Evolutionary conservation across 495 filamentous ascomycete genomes (phyloP).

Genomic region (Rhizodiscina lignyota): DNA sequence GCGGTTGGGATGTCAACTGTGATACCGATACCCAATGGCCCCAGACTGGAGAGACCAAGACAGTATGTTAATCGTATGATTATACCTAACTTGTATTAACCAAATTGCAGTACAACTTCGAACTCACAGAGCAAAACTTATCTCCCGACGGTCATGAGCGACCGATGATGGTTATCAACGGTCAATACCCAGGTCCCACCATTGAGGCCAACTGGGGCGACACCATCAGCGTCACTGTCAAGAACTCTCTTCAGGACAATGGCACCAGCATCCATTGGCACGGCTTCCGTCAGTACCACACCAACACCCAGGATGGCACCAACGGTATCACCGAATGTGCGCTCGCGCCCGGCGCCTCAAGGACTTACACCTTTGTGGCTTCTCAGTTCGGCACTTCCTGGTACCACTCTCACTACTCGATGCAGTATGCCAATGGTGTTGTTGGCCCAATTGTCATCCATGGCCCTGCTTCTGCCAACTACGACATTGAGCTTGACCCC

Average conservation of each 20-base stretch:
- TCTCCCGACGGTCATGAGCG: constrained; percentile 10
- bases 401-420: constrained; percentile 20
- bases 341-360: constrained; percentile 17
- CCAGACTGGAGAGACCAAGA: constrained; percentile 8
- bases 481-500: constrained; percentile 23
- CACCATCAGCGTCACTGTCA: constrained; percentile 17
- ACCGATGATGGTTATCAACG: constrained; percentile 12
- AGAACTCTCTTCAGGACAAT: constrained; percentile 19
- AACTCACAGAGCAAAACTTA: constrained; percentile 11
- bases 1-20: constrained; percentile 11
- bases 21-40: constrained; percentile 17
- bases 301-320: constrained; percentile 17
- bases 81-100: no score
- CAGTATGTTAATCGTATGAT: not conserved
- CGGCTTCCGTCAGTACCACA: constrained; percentile 19
- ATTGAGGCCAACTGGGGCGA: constrained; percentile 22
- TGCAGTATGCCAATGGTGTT: constrained; percentile 23
- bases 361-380: constrained; percentile 19
- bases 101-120: constrained; percentile 8
- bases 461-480: constrained; percentile 20
- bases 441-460: constrained; percentile 19
- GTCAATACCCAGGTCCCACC: constrained; percentile 17
- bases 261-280: constrained; percentile 25
- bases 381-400: constrained; percentile 25
- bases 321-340: constrained; percentile 24